Evolutionary conservation across 2,329 filamentous ascomycete species (phyloP).

Genomic region (Sordariomycetes sp.): DNA sequence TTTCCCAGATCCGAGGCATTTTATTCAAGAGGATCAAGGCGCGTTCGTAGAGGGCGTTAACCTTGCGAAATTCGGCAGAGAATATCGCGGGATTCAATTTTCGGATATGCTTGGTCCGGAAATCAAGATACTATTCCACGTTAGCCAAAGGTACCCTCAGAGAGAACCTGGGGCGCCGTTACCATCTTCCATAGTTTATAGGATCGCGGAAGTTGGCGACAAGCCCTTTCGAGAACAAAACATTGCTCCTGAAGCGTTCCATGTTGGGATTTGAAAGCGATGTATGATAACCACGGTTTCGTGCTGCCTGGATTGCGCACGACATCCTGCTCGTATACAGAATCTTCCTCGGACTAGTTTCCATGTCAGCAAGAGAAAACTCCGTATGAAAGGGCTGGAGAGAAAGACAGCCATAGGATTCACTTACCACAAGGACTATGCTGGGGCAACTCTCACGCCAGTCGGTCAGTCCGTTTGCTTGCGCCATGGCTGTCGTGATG

Average conservation of each 20-base stretch:
- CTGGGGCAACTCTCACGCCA: neutral
- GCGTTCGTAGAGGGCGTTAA: conserved; percentile 88
- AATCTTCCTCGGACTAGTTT: conserved; percentile 69
- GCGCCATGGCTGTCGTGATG: neutral
- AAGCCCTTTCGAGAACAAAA: conserved; percentile 79
- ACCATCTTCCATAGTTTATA: conserved; percentile 98
- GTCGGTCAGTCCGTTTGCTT: neutral
- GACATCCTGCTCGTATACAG: conserved; percentile 92
- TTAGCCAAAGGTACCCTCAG: conserved; percentile 6
- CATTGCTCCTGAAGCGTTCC: conserved; percentile 78
- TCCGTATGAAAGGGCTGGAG: no score
- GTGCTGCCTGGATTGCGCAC: conserved; percentile 72
- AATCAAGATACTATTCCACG: conserved; percentile 57
- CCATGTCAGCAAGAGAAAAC: neutral
- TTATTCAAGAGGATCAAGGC: conserved; percentile 92
- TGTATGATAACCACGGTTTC: conserved; percentile 92
- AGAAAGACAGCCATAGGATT: neutral
- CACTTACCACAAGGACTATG: neutral
- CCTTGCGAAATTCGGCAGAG: conserved; percentile 74
- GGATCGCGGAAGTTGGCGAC: conserved; percentile 76
- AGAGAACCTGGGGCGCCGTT: conserved; percentile 11
- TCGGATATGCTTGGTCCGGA: conserved; percentile 68
- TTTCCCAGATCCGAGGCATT: conserved; percentile 97
- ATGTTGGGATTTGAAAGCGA: conserved; percentile 80
- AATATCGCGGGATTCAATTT: conserved; percentile 74